Conservation (phyloP, 345 rosid genomes). For the Melaleuca alternifolia region DNA sequence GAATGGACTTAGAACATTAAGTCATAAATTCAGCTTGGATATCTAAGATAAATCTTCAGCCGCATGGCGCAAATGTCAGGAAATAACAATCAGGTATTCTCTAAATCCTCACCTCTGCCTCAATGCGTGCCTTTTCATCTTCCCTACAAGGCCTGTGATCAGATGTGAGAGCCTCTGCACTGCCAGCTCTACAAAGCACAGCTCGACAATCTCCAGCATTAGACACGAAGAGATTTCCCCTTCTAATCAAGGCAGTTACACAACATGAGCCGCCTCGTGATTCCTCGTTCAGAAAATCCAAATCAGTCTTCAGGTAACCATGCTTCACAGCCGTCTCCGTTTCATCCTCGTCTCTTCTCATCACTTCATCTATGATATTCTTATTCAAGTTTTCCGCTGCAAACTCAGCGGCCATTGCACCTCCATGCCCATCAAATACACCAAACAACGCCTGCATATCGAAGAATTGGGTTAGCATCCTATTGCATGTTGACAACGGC, state of each 20-base stretch:
- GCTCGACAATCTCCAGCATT: constrained; percentile 95
- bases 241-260: constrained; percentile 63
- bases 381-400: constrained; percentile 57
- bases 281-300: constrained; percentile 51
- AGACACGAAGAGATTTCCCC: constrained; percentile 67
- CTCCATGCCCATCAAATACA: constrained; percentile 90
- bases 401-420: constrained; percentile 69
- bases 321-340: constrained; percentile 47
- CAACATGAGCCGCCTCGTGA: constrained; percentile 70
- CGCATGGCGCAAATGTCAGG: background rate
- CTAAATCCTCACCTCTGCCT: constrained; percentile 37
- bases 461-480: background rate
- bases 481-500: background rate
- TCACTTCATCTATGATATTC: constrained; percentile 38
- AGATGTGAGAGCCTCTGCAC: constrained; percentile 66
- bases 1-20: background rate
- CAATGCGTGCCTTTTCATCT: constrained; percentile 68
- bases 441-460: constrained; percentile 61
- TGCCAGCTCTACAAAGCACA: constrained; percentile 68
- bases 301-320: constrained; percentile 72
- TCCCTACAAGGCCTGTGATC: constrained; percentile 81
- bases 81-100: background rate
- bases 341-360: constrained; percentile 21
- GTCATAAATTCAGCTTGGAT: background rate
- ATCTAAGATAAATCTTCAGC: background rate